Evolutionary conservation across 768 basidiomycete species (phyloP).

Genomic region (Suillus subaureus): DNA sequence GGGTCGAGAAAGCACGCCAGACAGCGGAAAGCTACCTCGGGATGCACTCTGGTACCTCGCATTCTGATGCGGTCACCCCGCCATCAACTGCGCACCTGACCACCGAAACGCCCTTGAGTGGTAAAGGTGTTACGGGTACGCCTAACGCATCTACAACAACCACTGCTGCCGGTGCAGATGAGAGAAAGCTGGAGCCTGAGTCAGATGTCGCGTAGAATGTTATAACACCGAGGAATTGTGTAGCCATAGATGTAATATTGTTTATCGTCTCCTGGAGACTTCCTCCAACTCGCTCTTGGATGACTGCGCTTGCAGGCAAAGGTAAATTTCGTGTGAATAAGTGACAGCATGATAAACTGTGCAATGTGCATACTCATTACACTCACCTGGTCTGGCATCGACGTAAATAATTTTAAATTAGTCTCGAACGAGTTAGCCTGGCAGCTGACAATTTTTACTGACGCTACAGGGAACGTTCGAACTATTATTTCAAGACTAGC

Average conservation of each 20-base stretch:
- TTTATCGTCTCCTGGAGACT: neutral
- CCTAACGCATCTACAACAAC: conserved; percentile 26
- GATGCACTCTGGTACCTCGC: conserved; percentile 10
- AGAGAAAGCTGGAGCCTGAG: conserved; percentile 3
- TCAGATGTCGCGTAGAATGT: conserved; percentile 9
- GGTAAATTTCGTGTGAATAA: no score
- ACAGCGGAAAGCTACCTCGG: conserved; percentile 22
- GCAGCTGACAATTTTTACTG: no score
- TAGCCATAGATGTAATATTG: neutral
- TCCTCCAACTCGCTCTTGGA: neutral
- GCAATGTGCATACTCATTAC: no score
- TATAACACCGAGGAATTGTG: neutral
- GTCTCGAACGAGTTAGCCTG: no score
- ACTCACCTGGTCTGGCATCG: no score
- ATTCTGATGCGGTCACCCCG: conserved; percentile 14
- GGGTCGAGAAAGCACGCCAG: conserved; percentile 29
- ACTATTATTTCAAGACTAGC: no score
- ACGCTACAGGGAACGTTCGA: no score
- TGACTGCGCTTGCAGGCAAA: neutral
- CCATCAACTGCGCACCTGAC: conserved; percentile 21
- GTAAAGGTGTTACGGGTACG: conserved; percentile 33
- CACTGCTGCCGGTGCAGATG: neutral
- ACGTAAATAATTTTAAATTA: no score
- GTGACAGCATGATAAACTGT: no score
- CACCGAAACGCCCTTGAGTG: conserved; percentile 44